Evolutionary conservation across 257 asterid genomes (phyloP), one percentile per base, ranked within the genome.

Genomic region (Solanum peruvianum): DNA sequence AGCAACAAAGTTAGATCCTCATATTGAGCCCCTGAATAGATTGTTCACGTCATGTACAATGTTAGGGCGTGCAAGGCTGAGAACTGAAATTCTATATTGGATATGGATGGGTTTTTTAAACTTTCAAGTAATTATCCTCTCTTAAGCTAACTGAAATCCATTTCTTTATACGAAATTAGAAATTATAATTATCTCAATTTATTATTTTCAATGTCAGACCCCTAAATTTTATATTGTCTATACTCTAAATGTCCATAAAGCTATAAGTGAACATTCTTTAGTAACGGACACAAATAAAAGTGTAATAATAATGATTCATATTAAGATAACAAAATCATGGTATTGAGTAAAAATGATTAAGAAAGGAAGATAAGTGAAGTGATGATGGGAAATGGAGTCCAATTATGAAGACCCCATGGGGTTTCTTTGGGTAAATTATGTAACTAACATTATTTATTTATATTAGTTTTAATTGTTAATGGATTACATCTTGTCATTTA

Each of bases 351-450:
- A 23, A 8, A 29, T 31, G 85, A 49, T 21, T 81, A 29, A 29
- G 27, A 49, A 80, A 80, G 44, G 44, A 80, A 47, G 18, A 27
- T 18, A 18, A 80, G 85, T 80, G 44, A 80, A 47, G 69, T 81
- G 85, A 80, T 80, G 66, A 81, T 81, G 85, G 69, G 69, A 80
- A 81, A 81, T 81, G 69, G 85, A 11, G 69, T 81, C 85, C 85
- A 47, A 80, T 80, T 29, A 80, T 80, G 67, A 27, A 78, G 67
- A 80, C 44, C 44, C 44, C 69, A 29, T 31, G 4, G 69, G 42
- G 29, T 80, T 49, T 80, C 69, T 81, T 81, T 16, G 69, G 12
- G 69, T 49, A 49, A 29, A 81, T 81, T 25, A 47, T 37, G 39
- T 81, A 49, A 49, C 7, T 49, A 81, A 49, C 85, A 47, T 33